phyloP scores from a whole-genome alignment of 2,329 filamentous ascomycete species.

The Apiospora sp. region DNA sequence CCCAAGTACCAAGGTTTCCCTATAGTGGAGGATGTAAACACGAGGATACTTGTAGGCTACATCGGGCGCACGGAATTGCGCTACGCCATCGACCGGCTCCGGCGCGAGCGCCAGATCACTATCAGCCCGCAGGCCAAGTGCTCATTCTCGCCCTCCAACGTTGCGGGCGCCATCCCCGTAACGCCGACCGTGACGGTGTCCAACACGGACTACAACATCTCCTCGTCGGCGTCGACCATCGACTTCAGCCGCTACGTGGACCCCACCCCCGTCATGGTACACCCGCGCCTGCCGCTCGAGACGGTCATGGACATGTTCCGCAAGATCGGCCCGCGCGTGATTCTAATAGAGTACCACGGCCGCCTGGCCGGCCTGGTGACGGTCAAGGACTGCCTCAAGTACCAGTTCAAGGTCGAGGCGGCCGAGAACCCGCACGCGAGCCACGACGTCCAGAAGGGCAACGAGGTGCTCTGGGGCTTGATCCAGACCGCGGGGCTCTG shows the following conservation, averaged over 20 bases:
- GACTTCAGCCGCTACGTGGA: constrained; percentile 92
- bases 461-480: constrained; percentile 71
- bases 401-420: constrained; percentile 95
- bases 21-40: constrained; percentile 77
- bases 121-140: constrained; percentile 76
- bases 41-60: constrained; percentile 83
- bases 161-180: constrained; percentile 45
- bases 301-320: constrained; percentile 99
- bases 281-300: constrained; percentile 89
- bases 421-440: constrained; percentile 76
- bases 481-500: constrained; percentile 63
- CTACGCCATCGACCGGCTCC: constrained; percentile 86
- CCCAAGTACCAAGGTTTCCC: constrained; percentile 94
- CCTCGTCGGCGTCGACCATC: constrained; percentile 59
- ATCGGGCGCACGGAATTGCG: constrained; percentile 91
- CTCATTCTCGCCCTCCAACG: constrained; percentile 67
- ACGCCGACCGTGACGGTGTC: constrained; percentile 64
- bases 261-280: constrained; percentile 86
- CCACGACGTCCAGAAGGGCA: constrained; percentile 59
- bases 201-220: constrained; percentile 62
- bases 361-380: constrained; percentile 86
- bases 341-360: constrained; percentile 90
- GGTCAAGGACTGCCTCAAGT: constrained; percentile 95
- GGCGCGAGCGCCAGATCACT: constrained; percentile 65
- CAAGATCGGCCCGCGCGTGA: constrained; percentile 94